Conservation (phyloP, 2,329 filamentous ascomycete species). For the Cladophialophora carrionii region DNA sequence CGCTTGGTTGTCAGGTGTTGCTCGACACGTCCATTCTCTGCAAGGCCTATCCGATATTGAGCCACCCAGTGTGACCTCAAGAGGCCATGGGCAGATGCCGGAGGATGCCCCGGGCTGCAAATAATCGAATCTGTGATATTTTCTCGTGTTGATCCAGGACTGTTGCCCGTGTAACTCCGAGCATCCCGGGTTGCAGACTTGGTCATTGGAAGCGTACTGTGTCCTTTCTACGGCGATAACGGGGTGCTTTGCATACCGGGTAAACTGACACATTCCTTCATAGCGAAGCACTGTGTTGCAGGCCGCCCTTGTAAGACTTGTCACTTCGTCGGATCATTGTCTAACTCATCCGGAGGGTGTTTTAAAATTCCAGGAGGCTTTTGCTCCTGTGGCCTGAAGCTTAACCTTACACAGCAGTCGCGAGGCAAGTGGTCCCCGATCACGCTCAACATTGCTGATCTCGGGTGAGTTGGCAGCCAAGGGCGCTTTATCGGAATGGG, state of each 20-base stretch:
- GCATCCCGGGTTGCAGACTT: too few relatives aligned
- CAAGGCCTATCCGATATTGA: neutral
- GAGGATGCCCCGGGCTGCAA: neutral
- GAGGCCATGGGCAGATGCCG: neutral
- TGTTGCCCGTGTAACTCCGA: too few relatives aligned
- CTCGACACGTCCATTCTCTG: neutral
- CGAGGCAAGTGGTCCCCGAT: neutral
- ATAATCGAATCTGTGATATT: too few relatives aligned
- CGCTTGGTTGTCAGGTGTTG: neutral
- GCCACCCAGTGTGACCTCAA: too few relatives aligned
- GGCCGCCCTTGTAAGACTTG: neutral
- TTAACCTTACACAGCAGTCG: conserved; percentile 2
- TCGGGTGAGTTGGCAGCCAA: neutral
- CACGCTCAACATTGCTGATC: neutral
- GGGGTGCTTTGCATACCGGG: neutral
- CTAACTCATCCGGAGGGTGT: neutral
- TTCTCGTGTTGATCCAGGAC: too few relatives aligned
- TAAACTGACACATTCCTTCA: neutral
- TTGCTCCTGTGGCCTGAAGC: neutral
- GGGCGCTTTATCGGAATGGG: neutral
- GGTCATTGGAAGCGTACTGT: too few relatives aligned
- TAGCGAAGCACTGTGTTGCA: neutral
- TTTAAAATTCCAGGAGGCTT: neutral
- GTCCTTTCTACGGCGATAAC: too few relatives aligned
- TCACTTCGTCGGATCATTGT: neutral